Evolutionary conservation across 345 rosid genomes (phyloP), one percentile per base, ranked within the genome.

Genomic region (Litchi chinensis): DNA sequence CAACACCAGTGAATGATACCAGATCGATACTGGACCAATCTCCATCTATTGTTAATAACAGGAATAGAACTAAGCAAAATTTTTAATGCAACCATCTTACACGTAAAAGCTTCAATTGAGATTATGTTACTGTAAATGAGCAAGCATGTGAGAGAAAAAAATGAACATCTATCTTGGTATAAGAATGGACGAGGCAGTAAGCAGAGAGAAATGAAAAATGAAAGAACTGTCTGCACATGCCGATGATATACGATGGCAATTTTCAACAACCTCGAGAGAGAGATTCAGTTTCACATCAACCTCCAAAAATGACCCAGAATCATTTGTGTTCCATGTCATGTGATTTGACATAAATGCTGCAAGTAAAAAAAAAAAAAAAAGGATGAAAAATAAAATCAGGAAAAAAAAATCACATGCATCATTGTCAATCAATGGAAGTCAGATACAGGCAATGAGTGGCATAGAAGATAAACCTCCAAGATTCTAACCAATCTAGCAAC

Each of bases 331-430:
- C 98, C 98, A 94, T 8, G 88, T 87, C 87, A 94, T 90, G 44
- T 80, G 88, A 85, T 94, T 94, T 74, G 74, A 81, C 97, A 94
- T 88, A 68, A 76, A 77, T n/a, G 95, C 97, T 94, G 90, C 78
- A n/a, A 80, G 62, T 26, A 75, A 71, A 76, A 67, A 77, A 65
- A 70, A 68, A 68, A 62, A 69, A 37, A 43, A 11, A 28, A 24
- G 3, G 37, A 32, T 32, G 2, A 24, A 13, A 21, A 3, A 28
- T 5, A 64, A 24, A 21, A 70, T 18, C 8, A 10, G 2, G 21
- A n/a, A 76, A 76, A 76, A 76, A 74, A 41, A 26, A 26, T n/a
- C 50, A 7, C 12, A 70, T 60, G 70, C 80, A 68, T 73, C 24
- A 63, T 18, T 22, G 63, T 24, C 71, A 69, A 54, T 56, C 65